Percentiles rank a stretch among this genome's conserved stretches.
Conservation (phyloP, 2,329 filamentous ascomycete species). For the Venturia aucupariae region DNA sequence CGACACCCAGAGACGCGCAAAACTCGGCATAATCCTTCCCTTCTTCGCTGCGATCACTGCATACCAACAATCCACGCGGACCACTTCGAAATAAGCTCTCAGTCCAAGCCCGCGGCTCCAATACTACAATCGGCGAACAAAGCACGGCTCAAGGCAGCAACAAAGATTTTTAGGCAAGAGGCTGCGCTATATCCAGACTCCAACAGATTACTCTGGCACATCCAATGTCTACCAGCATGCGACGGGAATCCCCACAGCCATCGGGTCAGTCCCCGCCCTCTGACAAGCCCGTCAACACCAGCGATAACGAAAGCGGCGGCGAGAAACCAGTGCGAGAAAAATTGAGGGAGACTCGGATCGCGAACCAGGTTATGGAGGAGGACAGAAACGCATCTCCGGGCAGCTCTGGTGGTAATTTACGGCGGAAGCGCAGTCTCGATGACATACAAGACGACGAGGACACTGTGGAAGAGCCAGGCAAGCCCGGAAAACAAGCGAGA, state of each 20-base stretch:
- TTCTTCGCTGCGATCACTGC: not conserved
- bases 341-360: slow-evolving; percentile 53
- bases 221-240: slow-evolving; percentile 13
- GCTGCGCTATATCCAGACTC: not conserved
- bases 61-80: not conserved
- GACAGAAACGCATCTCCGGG: slow-evolving; percentile 5
- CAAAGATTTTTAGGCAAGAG: not conserved
- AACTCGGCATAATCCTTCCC: not conserved
- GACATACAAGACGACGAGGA: slow-evolving; percentile 33
- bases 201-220: not conserved
- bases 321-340: slow-evolving; percentile 52
- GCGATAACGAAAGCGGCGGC: slow-evolving; percentile 36
- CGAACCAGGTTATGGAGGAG: slow-evolving; percentile 18
- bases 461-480: slow-evolving; percentile 26
- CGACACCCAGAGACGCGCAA: not conserved
- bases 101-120: not conserved
- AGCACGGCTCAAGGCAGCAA: not conserved
- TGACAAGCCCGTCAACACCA: slow-evolving; percentile 21
- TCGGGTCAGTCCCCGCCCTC: slow-evolving; percentile 20
- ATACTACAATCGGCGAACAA: not conserved
- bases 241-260: slow-evolving; percentile 18
- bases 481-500: slow-evolving; percentile 32
- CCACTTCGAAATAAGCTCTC: not conserved
- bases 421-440: slow-evolving; percentile 38
- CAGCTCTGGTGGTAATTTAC: slow-evolving; percentile 24